Percentiles rank a stretch among this genome's conserved stretches.
Evolutionary conservation across 495 filamentous ascomycete species (phyloP).

Genomic region (Rostrohypoxylon terebratum): DNA sequence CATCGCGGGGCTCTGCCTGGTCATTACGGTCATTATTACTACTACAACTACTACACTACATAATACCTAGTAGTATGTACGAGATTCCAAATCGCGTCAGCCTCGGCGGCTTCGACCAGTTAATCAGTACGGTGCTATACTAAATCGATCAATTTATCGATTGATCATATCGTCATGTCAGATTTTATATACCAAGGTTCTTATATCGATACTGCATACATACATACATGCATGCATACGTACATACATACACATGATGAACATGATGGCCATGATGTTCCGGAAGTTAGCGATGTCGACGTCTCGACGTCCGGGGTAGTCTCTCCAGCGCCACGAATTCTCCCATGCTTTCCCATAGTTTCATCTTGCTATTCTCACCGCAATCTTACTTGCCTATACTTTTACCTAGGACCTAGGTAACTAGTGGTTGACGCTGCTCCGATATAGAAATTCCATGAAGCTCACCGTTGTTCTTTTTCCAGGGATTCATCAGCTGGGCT

Average conservation of each 20-base stretch:
- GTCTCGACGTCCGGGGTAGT: neutral
- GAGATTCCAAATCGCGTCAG: no score
- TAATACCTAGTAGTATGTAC: no score
- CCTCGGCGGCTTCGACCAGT: neutral
- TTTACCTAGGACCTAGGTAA: constrained; percentile 5
- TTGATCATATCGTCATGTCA: constrained; percentile 25
- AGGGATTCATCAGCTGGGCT: constrained; percentile 44
- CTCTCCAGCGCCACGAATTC: constrained; percentile 3
- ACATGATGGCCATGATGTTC: neutral
- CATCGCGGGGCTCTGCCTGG: constrained; percentile 37
- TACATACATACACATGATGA: neutral
- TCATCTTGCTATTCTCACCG: constrained; percentile 17
- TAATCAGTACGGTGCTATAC: constrained; percentile 18
- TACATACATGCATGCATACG: neutral
- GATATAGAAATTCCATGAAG: constrained; percentile 13
- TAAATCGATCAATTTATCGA: neutral
- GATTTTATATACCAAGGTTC: constrained; percentile 15
- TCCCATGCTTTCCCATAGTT: no score
- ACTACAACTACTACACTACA: no score
- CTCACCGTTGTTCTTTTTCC: constrained; percentile 33
- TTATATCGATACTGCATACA: constrained; percentile 6
- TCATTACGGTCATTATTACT: no score
- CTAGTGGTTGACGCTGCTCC: constrained; percentile 1
- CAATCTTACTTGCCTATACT: constrained; percentile 14
- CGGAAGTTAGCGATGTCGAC: constrained; percentile 6